phyloP scores from a whole-genome alignment of 306 rosid species.

The Cucurbita maxima region DNA sequence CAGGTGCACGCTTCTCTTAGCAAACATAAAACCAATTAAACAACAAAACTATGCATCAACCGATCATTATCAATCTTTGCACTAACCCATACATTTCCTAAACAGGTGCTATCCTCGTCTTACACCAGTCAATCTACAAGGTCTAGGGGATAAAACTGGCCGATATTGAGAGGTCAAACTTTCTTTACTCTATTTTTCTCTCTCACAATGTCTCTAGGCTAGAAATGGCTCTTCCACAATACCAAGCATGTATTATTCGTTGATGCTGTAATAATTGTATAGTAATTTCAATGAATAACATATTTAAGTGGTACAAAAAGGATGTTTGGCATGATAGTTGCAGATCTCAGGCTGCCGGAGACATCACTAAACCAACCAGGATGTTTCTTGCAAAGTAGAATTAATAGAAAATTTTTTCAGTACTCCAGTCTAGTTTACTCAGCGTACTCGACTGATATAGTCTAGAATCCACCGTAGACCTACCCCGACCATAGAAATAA shows the following conservation, averaged over 20 bases:
- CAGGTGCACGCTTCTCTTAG: slow-evolving; percentile 32
- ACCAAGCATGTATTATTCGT: not conserved
- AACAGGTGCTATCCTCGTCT: slow-evolving; percentile 74
- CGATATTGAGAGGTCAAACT: not conserved
- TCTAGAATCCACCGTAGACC: not conserved
- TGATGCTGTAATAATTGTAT: not conserved
- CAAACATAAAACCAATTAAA: not conserved
- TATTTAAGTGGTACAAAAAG: not conserved
- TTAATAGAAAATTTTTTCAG: too few species aligned
- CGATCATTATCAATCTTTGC: not conserved
- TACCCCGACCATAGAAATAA: not conserved
- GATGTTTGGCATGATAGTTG: not conserved
- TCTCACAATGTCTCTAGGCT: not conserved
- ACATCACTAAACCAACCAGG: too few species aligned
- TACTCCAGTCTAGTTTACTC: too few species aligned
- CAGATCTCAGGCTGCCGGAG: too few species aligned
- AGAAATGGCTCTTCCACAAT: not conserved
- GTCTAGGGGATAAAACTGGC: slow-evolving; percentile 24
- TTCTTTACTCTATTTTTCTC: not conserved
- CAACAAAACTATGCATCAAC: not conserved
- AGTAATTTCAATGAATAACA: not conserved
- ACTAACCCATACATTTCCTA: not conserved
- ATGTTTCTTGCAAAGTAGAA: too few species aligned
- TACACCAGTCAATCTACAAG: slow-evolving; percentile 38
- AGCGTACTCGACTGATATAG: too few species aligned